Percentiles rank a stretch among this genome's conserved stretches.
Evolutionary conservation across 1,139 yeast species (phyloP).

Genomic region (Candida sojae): DNA sequence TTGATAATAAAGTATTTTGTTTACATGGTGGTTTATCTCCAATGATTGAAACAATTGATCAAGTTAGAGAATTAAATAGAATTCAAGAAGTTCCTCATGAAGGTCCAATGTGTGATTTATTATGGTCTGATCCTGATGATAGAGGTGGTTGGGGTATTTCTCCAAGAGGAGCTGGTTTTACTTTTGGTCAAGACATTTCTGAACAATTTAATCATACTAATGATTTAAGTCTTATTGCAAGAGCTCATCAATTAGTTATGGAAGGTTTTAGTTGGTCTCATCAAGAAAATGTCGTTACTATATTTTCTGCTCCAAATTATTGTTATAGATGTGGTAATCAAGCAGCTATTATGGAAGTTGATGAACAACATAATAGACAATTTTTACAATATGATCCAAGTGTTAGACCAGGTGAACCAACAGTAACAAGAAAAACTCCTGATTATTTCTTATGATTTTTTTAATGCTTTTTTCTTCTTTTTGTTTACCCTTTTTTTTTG

Average conservation of each 20-base stretch:
- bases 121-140: constrained; percentile 98
- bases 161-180: constrained; percentile 98
- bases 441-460: constrained; percentile 74
- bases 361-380: constrained; percentile 85
- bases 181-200: constrained; percentile 53
- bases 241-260: constrained; percentile 98
- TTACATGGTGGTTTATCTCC: constrained; percentile 98
- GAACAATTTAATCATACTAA: constrained; percentile 83
- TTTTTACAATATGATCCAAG: constrained; percentile 93
- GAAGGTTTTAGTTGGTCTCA: constrained; percentile 87
- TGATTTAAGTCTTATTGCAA: constrained; percentile 82
- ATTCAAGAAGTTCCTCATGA: constrained; percentile 98
- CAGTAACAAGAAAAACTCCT: constrained; percentile 92
- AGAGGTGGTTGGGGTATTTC: constrained; percentile 96
- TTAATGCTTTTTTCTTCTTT: not conserved
- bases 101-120: constrained; percentile 97
- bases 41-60: constrained; percentile 85
- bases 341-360: constrained; percentile 99
- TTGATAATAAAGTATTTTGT: constrained; percentile 88
- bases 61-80: constrained; percentile 82
- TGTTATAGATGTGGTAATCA: constrained; percentile 98
- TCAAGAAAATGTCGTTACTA: constrained; percentile 90
- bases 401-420: constrained; percentile 94
- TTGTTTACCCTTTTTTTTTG: not conserved
- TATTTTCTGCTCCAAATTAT: constrained; percentile 97